phyloP scores from a whole-genome alignment of 768 basidiomycete genomes.

The Russula sp. region DNA sequence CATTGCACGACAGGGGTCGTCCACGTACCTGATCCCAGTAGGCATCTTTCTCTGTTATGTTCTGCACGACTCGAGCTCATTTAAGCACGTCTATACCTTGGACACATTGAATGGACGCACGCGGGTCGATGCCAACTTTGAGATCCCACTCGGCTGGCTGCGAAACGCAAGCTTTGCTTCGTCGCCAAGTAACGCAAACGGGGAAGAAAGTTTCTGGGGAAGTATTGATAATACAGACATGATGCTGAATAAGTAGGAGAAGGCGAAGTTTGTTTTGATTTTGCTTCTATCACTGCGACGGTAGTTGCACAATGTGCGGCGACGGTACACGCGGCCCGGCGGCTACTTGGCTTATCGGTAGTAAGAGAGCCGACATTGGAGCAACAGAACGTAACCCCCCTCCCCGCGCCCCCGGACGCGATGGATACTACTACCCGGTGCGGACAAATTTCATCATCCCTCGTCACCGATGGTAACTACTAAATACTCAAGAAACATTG shows the following conservation, averaged over 20 bases:
- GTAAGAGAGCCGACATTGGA: no score
- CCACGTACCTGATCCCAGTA: constrained; percentile 84
- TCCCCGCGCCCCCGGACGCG: no score
- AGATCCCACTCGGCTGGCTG: constrained; percentile 72
- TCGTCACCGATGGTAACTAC: no score
- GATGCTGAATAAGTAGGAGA: not conserved
- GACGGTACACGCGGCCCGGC: not conserved
- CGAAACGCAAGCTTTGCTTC: constrained; percentile 88
- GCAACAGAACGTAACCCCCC: no score
- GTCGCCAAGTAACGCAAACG: constrained; percentile 75
- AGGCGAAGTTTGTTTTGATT: not conserved
- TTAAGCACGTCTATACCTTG: constrained; percentile 1
- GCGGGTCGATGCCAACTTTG: constrained; percentile 64
- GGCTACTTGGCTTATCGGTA: no score
- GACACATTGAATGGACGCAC: constrained; percentile 41
- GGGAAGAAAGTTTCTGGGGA: constrained; percentile 65
- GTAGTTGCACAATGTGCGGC: not conserved
- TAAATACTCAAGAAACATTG: no score
- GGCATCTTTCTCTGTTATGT: constrained; percentile 66
- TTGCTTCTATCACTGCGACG: not conserved
- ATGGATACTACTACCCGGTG: no score
- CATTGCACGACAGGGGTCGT: not conserved
- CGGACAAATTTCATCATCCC: no score
- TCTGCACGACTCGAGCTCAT: constrained; percentile 36
- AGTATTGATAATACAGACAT: constrained; percentile 59